Evolutionary conservation across 2,329 filamentous ascomycete genomes (phyloP).

Genomic region (Coleophoma cylindrospora): DNA sequence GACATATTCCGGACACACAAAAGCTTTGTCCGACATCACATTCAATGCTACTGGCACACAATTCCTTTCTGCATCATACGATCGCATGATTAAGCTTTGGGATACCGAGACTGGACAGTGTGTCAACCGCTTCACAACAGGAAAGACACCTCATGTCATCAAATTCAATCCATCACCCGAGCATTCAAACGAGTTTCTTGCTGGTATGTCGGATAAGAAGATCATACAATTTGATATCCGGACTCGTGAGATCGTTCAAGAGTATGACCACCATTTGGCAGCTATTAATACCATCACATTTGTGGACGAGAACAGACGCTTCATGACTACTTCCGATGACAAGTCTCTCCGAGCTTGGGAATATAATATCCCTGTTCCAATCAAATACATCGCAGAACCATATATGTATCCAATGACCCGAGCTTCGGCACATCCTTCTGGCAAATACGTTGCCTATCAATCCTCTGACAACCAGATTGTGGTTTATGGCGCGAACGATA

Average conservation of each 20-base stretch:
- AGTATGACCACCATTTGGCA: slow-evolving; percentile 98
- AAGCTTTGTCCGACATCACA: slow-evolving; percentile 82
- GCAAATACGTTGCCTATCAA: slow-evolving; percentile 94
- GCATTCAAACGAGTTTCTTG: slow-evolving; percentile 83
- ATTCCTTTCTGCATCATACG: slow-evolving; percentile 89
- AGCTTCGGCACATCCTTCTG: slow-evolving; percentile 75
- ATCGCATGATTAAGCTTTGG: slow-evolving; percentile 96
- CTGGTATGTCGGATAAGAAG: slow-evolving; percentile 98
- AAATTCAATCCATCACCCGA: slow-evolving; percentile 82
- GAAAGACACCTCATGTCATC: slow-evolving; percentile 92
- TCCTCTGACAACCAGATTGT: slow-evolving; percentile 94
- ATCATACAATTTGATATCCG: slow-evolving; percentile 95
- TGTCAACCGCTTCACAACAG: slow-evolving; percentile 82
- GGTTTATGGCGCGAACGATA: slow-evolving; percentile 90
- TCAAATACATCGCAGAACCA: slow-evolving; percentile 96
- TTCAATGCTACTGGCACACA: slow-evolving; percentile 80
- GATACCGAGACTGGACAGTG: slow-evolving; percentile 94
- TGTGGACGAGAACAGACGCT: slow-evolving; percentile 87
- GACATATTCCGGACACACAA: slow-evolving; percentile 86
- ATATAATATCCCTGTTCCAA: slow-evolving; percentile 95
- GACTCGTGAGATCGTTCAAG: slow-evolving; percentile 76
- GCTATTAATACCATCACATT: slow-evolving; percentile 97
- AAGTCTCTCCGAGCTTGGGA: slow-evolving; percentile 96
- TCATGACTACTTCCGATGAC: slow-evolving; percentile 97
- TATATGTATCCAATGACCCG: slow-evolving; percentile 97